phyloP scores from a whole-genome alignment of 2,329 filamentous ascomycete genomes.

The Ophiostoma perfectum region DNA sequence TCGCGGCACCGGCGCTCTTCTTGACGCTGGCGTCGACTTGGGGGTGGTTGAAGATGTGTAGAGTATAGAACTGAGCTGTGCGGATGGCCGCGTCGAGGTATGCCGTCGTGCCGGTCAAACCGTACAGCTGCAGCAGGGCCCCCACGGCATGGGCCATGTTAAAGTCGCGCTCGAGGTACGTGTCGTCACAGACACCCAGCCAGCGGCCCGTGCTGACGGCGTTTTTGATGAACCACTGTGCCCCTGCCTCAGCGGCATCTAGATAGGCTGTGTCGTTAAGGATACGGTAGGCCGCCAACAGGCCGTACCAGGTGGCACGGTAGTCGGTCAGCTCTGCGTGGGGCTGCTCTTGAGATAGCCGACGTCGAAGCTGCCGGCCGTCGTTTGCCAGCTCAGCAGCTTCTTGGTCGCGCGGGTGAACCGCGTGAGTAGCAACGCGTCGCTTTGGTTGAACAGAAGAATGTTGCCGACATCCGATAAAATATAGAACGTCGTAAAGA shows the following conservation, averaged over 20 bases:
- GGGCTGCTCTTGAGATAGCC: slow-evolving; percentile 22
- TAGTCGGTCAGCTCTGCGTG: slow-evolving; percentile 21
- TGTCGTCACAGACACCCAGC: not conserved
- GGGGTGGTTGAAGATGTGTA: slow-evolving; percentile 25
- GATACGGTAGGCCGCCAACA: slow-evolving; percentile 21
- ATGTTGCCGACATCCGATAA: not conserved
- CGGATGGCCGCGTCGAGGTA: not conserved
- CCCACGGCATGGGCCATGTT: not conserved
- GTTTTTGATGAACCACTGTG: not conserved
- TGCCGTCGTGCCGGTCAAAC: not conserved
- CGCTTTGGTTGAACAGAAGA: not conserved
- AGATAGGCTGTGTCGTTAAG: slow-evolving; percentile 16
- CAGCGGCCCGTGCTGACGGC: not conserved
- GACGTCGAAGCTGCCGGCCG: slow-evolving; percentile 20
- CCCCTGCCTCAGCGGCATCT: not conserved
- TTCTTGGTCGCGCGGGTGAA: slow-evolving; percentile 21
- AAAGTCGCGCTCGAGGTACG: not conserved
- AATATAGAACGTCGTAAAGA: not conserved
- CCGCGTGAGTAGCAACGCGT: not conserved
- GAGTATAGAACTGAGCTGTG: slow-evolving; percentile 19
- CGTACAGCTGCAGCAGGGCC: not conserved
- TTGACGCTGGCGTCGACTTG: slow-evolving; percentile 16
- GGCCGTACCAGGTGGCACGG: slow-evolving; percentile 24
- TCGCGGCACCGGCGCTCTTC: slow-evolving; percentile 1
- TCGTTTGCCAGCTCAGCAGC: slow-evolving; percentile 23